These are phyloP conservation scores for Alloascoidea africana DNA, from an alignment of 805 yeast species.

Conservation along the genomic window DNA sequence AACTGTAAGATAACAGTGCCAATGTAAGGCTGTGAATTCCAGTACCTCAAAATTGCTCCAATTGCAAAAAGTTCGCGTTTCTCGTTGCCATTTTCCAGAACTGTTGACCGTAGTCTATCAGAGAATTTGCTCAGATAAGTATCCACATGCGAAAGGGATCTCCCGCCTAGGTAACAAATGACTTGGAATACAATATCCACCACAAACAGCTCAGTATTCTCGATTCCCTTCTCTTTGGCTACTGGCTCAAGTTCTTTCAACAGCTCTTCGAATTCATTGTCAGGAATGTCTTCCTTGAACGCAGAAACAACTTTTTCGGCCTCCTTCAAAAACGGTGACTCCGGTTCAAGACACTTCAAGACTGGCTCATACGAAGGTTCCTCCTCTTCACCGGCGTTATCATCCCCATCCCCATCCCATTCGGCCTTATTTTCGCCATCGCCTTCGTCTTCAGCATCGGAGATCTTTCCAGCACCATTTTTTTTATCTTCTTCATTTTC, in stretches of 20 bases:
- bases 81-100: constrained; percentile 17
- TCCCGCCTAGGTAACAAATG: constrained; percentile 68
- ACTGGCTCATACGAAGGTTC: too few species aligned
- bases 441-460: neutral
- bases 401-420: neutral
- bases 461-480: too few species aligned
- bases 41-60: constrained; percentile 41
- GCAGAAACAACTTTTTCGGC: constrained; percentile 22
- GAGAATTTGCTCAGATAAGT: constrained; percentile 31
- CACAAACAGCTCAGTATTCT: constrained; percentile 24
- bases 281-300: constrained; percentile 11
- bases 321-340: constrained; percentile 20
- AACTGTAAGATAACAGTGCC: constrained; percentile 46
- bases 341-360: constrained; percentile 23
- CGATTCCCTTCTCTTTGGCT: constrained; percentile 3
- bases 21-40: constrained; percentile 52
- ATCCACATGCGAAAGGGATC: constrained; percentile 70
- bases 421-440: constrained; percentile 1
- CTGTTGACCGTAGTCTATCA: constrained; percentile 9
- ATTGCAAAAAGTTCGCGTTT: constrained; percentile 29
- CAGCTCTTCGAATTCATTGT: constrained; percentile 16
- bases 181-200: constrained; percentile 53
- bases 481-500: neutral
- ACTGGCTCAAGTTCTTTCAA: constrained; percentile 16
- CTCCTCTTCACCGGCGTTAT: constrained; percentile 12